These are phyloP conservation scores for Erodium texanum DNA, from an alignment of 441 rosid genomes.

Conservation along the genomic window DNA sequence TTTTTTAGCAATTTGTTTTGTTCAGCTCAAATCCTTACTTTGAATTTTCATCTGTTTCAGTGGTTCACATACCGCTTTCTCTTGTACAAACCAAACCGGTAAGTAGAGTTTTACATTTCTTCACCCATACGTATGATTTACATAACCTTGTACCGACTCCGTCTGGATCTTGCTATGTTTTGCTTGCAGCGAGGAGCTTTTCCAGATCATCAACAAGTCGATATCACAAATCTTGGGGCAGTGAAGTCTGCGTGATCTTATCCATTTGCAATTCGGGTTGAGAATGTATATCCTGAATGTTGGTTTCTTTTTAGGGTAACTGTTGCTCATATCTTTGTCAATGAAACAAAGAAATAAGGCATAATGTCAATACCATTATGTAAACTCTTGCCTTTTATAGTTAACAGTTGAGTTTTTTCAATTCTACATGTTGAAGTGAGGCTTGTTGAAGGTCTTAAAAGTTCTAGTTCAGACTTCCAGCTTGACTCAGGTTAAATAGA, in stretches of 20 bases:
- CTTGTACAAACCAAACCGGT: slow-evolving; percentile 85
- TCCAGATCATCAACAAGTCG: slow-evolving; percentile 49
- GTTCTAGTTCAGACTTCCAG: too few species aligned
- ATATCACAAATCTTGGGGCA: slow-evolving; percentile 50
- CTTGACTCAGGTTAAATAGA: too few species aligned
- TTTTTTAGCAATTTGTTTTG: too few species aligned
- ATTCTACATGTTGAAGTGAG: too few species aligned
- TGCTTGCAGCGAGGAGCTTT: slow-evolving; percentile 54
- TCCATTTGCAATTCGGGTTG: not conserved
- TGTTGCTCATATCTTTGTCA: not conserved
- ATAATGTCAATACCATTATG: not conserved
- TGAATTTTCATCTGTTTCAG: slow-evolving; percentile 32
- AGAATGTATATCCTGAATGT: not conserved
- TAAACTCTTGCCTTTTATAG: not conserved
- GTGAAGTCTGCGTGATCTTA: slow-evolving; percentile 24
- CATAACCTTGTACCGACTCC: not conserved
- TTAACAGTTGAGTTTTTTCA: not conserved
- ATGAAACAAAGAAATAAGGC: not conserved
- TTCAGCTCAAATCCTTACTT: slow-evolving; percentile 15
- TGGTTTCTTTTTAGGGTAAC: not conserved
- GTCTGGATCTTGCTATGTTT: not conserved
- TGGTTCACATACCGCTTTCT: slow-evolving; percentile 88
- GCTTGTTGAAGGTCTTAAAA: too few species aligned
- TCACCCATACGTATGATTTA: slow-evolving; percentile 2
- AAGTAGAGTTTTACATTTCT: slow-evolving; percentile 17